Conservation (phyloP, 179 eudicot species). For the Beta macrorhiza region DNA sequence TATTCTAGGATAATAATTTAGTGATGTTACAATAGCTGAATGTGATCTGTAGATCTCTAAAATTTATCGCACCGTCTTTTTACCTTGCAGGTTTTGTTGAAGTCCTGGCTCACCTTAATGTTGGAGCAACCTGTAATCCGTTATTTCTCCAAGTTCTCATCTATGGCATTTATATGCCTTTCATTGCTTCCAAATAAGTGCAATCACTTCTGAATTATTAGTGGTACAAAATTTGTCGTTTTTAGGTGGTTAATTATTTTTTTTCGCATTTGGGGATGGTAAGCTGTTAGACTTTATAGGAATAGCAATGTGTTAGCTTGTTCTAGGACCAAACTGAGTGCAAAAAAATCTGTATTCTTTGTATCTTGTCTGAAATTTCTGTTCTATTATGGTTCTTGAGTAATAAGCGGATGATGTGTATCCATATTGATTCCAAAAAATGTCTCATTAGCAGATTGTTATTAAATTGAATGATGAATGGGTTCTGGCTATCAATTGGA, state of each 20-base stretch:
- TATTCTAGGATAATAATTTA: background rate
- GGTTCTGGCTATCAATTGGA: background rate
- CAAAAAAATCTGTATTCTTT: background rate
- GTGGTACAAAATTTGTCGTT: background rate
- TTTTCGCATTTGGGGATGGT: background rate
- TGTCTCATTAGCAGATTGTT: background rate
- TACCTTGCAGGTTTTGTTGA: slow-evolving; percentile 7
- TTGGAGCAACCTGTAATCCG: slow-evolving; percentile 1
- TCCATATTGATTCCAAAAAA: background rate
- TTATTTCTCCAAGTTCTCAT: slow-evolving; percentile 6
- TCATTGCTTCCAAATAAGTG: background rate
- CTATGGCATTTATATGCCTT: background rate
- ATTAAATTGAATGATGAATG: background rate
- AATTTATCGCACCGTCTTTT: background rate
- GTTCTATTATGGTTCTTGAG: background rate
- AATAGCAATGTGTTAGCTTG: background rate
- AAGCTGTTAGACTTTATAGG: background rate
- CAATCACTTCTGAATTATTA: background rate
- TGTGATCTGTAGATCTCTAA: background rate
- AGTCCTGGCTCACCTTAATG: background rate
- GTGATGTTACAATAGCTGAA: background rate
- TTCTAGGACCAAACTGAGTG: background rate
- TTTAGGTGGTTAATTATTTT: background rate
- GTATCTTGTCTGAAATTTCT: background rate
- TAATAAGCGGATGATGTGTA: background rate